These are phyloP conservation scores for Cyclotella cryptica DNA, from an alignment of 108 stramenopile genomes.

Conservation along the genomic window DNA sequence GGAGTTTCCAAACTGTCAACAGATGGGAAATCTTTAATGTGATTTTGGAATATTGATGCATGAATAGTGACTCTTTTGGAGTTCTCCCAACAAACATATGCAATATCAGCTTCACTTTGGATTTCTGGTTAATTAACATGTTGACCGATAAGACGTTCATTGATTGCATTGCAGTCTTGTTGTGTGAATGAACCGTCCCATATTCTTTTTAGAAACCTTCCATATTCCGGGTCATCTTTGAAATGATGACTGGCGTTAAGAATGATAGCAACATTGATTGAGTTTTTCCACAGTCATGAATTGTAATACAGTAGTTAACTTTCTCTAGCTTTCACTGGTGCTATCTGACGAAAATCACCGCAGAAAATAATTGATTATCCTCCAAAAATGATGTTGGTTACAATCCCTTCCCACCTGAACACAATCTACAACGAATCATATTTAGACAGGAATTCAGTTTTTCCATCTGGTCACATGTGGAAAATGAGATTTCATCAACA, in stretches of 20 bases:
- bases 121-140: slow-evolving; percentile 8
- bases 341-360: slow-evolving; percentile 11
- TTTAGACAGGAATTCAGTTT: slow-evolving; percentile 3
- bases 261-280: slow-evolving; percentile 19
- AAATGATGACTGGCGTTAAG: slow-evolving; percentile 24
- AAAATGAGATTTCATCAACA: slow-evolving; percentile 30
- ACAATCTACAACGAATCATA: neutral
- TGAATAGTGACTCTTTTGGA: neutral
- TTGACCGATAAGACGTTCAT: slow-evolving; percentile 4
- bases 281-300: slow-evolving; percentile 6
- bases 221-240: slow-evolving; percentile 37
- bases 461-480: neutral
- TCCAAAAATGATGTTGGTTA: neutral
- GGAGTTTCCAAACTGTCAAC: neutral
- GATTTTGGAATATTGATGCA: neutral
- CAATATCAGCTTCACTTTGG: neutral
- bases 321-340: neutral
- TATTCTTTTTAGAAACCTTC: slow-evolving; percentile 22
- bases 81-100: slow-evolving; percentile 6
- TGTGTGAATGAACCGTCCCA: slow-evolving; percentile 20
- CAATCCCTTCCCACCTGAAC: neutral
- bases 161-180: slow-evolving; percentile 4
- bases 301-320: neutral
- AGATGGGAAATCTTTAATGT: slow-evolving; percentile 8
- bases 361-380: slow-evolving; percentile 8